Evolutionary conservation across 2,329 filamentous ascomycete genomes (phyloP), one percentile per base, ranked within the genome.

Genomic region (Cladosporium colombiae): DNA sequence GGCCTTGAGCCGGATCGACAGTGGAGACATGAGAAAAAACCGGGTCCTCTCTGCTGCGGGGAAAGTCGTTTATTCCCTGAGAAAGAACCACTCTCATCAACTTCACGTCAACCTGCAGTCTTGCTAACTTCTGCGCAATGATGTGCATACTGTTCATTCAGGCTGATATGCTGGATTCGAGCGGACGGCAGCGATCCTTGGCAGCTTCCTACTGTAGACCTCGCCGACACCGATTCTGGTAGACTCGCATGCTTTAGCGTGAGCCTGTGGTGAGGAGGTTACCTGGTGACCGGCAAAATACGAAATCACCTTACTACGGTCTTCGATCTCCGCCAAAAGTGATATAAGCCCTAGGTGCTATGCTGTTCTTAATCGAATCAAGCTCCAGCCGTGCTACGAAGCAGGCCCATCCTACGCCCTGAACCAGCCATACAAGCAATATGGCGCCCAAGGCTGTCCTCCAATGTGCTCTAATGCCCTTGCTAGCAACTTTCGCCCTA

Each of bases 231-330:
- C 14, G 10, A 33, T 21, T 10, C 27, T 33, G 14, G n/a, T 55
- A n/a, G 18, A 55, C 35, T 18, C 25, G 33, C 56, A 27, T 57
- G 2, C n/a, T 57, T 35, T 57, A 57, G 55, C 33, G 55, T 57
- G n/a, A 8, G 14, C 27, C n/a, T 31, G 6, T 29, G 21, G 16
- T 46, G 56, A 59, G 56, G 56, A 59, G 56, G 16, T n/a, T 29
- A 7, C 33, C 56, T 46, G 33, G 7, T 37, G 33, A 21, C 37
- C 53, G 53, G 56, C 55, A 65, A 58, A 65, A 65, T 59, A 23
- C 62, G n/a, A 25, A 46, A 46, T 31, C 4, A 21, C 27, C 23
- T n/a, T 29, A 8, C 37, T 44, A 13, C n/a, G n/a, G 13, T 21
- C 7, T 13, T 18, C 4, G n/a, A 14, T 25, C 11, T 16, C 23